Evolutionary conservation across 306 rosid genomes (phyloP).

Genomic region (Acacia crassicarpa): DNA sequence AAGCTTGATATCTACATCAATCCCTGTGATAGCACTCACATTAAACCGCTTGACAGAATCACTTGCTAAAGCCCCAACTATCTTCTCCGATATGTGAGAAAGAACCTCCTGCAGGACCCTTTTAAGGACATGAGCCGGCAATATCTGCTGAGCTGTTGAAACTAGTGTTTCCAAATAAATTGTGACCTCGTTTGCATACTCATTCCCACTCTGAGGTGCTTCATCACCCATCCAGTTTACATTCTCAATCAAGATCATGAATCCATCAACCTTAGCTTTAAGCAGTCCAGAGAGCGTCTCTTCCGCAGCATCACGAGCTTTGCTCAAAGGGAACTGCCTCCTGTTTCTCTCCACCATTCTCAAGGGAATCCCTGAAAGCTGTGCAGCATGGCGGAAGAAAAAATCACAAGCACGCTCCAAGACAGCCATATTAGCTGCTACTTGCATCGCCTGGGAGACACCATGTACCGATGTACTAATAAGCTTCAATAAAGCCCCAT

Average conservation of each 20-base stretch:
- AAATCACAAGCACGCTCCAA: slow-evolving; percentile 96
- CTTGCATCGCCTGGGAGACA: slow-evolving; percentile 93
- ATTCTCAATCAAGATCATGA: slow-evolving; percentile 78
- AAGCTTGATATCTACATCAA: slow-evolving; percentile 79
- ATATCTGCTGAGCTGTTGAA: slow-evolving; percentile 92
- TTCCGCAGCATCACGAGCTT: slow-evolving; percentile 91
- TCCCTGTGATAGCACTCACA: slow-evolving; percentile 66
- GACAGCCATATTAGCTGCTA: slow-evolving; percentile 96
- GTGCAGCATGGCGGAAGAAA: slow-evolving; percentile 97
- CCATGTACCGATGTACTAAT: slow-evolving; percentile 71
- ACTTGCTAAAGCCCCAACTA: slow-evolving; percentile 69
- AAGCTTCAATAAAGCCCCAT: slow-evolving; percentile 82
- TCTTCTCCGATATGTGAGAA: slow-evolving; percentile 82
- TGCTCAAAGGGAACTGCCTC: slow-evolving; percentile 79
- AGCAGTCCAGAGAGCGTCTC: slow-evolving; percentile 64
- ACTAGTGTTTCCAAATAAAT: slow-evolving; percentile 92
- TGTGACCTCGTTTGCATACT: slow-evolving; percentile 87
- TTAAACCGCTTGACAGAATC: slow-evolving; percentile 86
- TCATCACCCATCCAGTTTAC: slow-evolving; percentile 94
- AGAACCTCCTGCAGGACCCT: slow-evolving; percentile 86
- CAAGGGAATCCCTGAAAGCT: slow-evolving; percentile 90
- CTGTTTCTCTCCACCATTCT: slow-evolving; percentile 95
- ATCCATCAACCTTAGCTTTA: slow-evolving; percentile 69
- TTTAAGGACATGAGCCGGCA: slow-evolving; percentile 85
- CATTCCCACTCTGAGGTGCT: slow-evolving; percentile 73